phyloP scores from a whole-genome alignment of 148 eudicot species.

The Rhododendron henanense region DNA sequence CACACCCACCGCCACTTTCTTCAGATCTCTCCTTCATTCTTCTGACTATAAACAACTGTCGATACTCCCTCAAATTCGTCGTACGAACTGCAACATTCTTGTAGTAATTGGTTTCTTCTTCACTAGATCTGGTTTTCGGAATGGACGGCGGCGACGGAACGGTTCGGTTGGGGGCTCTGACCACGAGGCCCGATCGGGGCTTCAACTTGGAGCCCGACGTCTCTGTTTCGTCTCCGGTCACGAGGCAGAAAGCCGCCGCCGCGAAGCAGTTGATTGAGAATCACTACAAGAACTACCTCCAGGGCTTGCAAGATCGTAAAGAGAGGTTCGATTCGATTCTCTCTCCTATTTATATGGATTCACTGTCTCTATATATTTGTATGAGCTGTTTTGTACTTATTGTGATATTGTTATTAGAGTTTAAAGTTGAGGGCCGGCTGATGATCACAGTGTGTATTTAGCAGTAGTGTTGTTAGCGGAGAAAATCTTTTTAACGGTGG shows the following conservation, averaged over 20 bases:
- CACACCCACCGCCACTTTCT: not conserved
- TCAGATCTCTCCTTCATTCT: not conserved
- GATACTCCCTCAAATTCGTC: not conserved
- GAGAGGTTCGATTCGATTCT: slow-evolving; percentile 9
- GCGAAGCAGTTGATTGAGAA: slow-evolving; percentile 26
- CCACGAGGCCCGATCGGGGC: slow-evolving; percentile 10
- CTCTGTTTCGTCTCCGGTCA: slow-evolving; percentile 23
- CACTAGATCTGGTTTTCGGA: slow-evolving; percentile 8
- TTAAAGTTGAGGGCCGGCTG: too few relatives aligned
- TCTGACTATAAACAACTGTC: not conserved
- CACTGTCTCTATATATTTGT: too few relatives aligned
- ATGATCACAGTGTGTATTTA: too few relatives aligned
- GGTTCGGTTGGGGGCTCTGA: slow-evolving; percentile 12
- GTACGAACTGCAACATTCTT: not conserved
- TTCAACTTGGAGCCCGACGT: slow-evolving; percentile 15
- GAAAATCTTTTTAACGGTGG: too few relatives aligned
- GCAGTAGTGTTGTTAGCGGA: too few relatives aligned
- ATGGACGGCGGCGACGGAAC: slow-evolving; percentile 25
- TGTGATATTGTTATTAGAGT: too few relatives aligned
- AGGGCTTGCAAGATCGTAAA: slow-evolving; percentile 24
- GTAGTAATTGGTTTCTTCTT: not conserved
- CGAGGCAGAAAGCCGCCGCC: slow-evolving; percentile 22
- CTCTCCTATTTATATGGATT: too few relatives aligned
- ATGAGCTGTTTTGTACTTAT: too few relatives aligned
- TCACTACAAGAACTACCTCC: slow-evolving; percentile 23